These are phyloP conservation scores for Populus hybrid DNA, from an alignment of 441 rosid species.

Conservation along the genomic window DNA sequence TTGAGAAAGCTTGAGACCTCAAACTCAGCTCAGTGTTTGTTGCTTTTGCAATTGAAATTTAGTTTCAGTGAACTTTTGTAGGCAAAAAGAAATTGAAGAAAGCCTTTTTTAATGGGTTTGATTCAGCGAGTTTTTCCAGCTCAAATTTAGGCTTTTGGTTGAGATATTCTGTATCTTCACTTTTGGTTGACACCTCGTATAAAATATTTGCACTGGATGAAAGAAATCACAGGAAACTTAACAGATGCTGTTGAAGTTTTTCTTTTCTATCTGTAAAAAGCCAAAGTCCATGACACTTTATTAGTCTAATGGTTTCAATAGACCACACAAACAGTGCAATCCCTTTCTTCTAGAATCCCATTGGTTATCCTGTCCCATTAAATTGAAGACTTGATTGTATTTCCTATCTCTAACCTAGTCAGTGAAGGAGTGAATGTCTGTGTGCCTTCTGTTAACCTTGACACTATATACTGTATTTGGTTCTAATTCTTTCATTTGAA, in stretches of 20 bases:
- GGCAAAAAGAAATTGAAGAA: too few species aligned
- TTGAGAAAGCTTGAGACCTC: too few species aligned
- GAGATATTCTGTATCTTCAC: not conserved
- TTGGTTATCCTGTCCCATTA: not conserved
- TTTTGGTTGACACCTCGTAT: not conserved
- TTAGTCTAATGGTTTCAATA: not conserved
- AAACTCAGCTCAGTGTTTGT: too few species aligned
- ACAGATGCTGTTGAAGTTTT: not conserved
- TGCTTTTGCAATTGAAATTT: too few species aligned
- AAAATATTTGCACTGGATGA: not conserved
- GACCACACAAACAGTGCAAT: not conserved
- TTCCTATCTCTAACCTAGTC: not conserved
- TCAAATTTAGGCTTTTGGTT: not conserved
- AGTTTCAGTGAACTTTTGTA: too few species aligned
- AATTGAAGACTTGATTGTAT: not conserved
- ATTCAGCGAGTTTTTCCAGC: too few species aligned
- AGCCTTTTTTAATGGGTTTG: too few species aligned
- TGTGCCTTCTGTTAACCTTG: not conserved
- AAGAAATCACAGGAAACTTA: not conserved
- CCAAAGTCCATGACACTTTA: not conserved
- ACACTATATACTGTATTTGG: not conserved
- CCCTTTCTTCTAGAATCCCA: not conserved
- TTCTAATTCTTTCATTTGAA: slow-evolving; percentile 3
- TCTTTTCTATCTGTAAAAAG: not conserved
- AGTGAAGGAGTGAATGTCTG: not conserved